Evolutionary conservation across 2,329 filamentous ascomycete species (phyloP), one percentile per base, ranked within the genome.

Genomic region (Diplodia corticola): DNA sequence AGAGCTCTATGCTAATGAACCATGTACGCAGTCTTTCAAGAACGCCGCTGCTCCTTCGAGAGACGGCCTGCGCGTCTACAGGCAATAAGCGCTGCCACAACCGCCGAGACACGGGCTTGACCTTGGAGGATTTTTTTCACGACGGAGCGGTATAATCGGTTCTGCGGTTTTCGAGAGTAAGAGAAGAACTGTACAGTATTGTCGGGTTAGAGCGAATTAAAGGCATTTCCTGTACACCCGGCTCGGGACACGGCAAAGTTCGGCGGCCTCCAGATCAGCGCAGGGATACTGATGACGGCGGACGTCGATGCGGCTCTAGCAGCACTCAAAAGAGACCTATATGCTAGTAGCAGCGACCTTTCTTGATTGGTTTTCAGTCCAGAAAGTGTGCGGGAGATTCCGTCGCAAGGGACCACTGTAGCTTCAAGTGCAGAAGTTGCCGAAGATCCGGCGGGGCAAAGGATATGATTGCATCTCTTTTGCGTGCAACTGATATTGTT

Each of bases 41-140:
- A 80, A 80, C 66, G 81, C 82, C 46, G 76, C 82, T 55, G 75
- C 76, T 67, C 78, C 81, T 55, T 78, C 81, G 35, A 80, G 79
- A 72, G 81, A 83, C 70, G 82, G 82, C 49, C 77, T 84, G 35
- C 79, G 82, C 67, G 76, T 82, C 63, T 72, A 83, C 70, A 76
- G 82, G 72, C 80, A 81, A 72, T 80, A 72, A 72, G 50, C 24
- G 26, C 12, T 24, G 37, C 15, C 30, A 33, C n/a, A 22, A 30
- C n/a, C 13, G 40, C 17, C 24, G 17, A 28, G 10, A 49, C n/a
- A 35, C 20, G 28, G 26, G 40, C 26, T 60, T 60, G 40, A 40
- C 10, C 46, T 35, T 22, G 26, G 57, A 33, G 57, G n/a, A 24
- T n/a, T 15, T 33, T 33, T 20, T 35, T 35, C 33, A 48, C 30